phyloP scores from a whole-genome alignment of 2,329 filamentous ascomycete species.

The Aureobasidium sp. region DNA sequence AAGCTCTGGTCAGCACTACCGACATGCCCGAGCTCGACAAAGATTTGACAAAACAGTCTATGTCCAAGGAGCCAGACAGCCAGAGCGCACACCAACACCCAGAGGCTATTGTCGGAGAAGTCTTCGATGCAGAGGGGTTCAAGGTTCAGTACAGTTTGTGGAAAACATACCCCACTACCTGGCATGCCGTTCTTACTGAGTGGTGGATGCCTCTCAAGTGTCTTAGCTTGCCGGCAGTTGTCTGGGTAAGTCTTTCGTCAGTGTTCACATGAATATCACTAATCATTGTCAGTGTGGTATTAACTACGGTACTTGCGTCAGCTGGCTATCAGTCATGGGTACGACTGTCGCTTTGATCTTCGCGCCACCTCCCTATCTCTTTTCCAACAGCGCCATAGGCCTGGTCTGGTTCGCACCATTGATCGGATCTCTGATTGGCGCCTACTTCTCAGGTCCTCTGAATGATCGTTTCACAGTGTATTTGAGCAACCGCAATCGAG shows the following conservation, averaged over 20 bases:
- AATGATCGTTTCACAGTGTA: conserved; percentile 16
- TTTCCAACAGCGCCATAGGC: conserved; percentile 9
- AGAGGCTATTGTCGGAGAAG: conserved; percentile 10
- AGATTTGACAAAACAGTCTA: background rate
- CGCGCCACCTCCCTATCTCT: conserved; percentile 9
- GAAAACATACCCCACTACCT: conserved; percentile 5
- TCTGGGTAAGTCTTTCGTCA: conserved; percentile 10
- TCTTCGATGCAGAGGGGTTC: conserved; percentile 9
- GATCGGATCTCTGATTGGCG: conserved; percentile 16
- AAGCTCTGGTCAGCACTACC: background rate
- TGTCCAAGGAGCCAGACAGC: background rate
- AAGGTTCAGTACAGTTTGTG: conserved; percentile 9
- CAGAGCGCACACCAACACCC: background rate
- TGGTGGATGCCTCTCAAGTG: conserved; percentile 12
- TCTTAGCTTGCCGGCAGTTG: conserved; percentile 6
- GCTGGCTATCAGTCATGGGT: conserved; percentile 12
- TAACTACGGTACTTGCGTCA: conserved; percentile 14
- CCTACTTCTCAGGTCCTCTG: conserved; percentile 13
- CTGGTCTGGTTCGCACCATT: conserved; percentile 7
- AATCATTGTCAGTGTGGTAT: conserved; percentile 9
- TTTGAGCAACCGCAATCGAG: conserved; percentile 17
- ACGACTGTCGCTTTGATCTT: conserved; percentile 12
- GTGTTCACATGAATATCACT: background rate
- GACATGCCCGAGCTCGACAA: background rate
- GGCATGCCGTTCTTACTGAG: conserved; percentile 7